Evolutionary conservation across 1,284 basidiomycete species (phyloP).

Genomic region (Peniophora sp.): DNA sequence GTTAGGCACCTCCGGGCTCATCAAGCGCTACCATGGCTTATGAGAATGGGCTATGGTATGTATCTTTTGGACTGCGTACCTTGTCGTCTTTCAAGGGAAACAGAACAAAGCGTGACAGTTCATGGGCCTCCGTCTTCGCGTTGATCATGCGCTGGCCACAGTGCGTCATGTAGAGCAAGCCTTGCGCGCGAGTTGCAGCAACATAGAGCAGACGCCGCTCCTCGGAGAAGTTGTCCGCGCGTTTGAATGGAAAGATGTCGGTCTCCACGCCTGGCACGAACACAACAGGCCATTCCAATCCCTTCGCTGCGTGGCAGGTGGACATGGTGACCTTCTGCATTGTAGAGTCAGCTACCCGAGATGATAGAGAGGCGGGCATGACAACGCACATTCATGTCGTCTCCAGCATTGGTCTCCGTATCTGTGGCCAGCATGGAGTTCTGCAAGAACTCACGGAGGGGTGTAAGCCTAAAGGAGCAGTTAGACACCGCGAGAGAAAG

Average conservation of each 20-base stretch:
- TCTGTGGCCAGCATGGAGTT: conserved; percentile 83
- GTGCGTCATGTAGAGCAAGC: conserved; percentile 60
- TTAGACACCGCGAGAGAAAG: not conserved
- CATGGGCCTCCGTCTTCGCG: conserved; percentile 35
- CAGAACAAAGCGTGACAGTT: conserved; percentile 42
- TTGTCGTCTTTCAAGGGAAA: conserved; percentile 25
- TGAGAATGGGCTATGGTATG: not conserved
- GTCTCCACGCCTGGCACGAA: conserved; percentile 74
- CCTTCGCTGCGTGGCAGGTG: conserved; percentile 88
- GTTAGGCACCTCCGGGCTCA: conserved; percentile 1
- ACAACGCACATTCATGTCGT: conserved; percentile 46
- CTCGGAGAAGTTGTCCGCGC: conserved; percentile 73
- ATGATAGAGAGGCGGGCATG: not conserved
- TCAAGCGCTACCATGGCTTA: not conserved
- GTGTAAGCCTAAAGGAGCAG: conserved; percentile 42
- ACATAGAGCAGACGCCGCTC: conserved; percentile 75
- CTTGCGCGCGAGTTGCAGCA: conserved; percentile 84
- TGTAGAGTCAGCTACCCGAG: not conserved
- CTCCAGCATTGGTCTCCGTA: conserved; percentile 47
- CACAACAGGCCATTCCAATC: conserved; percentile 87
- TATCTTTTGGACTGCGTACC: conserved; percentile 23
- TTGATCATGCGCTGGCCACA: conserved; percentile 41
- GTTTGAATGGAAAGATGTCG: conserved; percentile 74
- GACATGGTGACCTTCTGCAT: conserved; percentile 79
- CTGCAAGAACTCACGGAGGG: conserved; percentile 76